A percentile compares a stretch with the other conserved stretches of the same genome.
phyloP scores from a whole-genome alignment of 345 rosid genomes.

The Acer yangbiense region DNA sequence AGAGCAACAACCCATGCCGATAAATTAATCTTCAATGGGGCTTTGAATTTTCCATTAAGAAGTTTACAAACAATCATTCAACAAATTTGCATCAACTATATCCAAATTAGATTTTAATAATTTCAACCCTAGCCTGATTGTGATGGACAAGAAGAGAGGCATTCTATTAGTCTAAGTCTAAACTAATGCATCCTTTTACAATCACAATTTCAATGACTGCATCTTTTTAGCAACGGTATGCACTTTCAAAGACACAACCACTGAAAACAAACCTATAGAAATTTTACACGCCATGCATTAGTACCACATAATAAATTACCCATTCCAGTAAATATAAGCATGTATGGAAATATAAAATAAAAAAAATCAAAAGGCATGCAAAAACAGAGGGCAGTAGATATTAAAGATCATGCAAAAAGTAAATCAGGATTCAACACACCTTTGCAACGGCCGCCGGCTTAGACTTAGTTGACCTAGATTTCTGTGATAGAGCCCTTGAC shows the following conservation, averaged over 20 bases:
- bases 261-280: background rate
- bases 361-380: constrained; percentile 8
- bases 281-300: background rate
- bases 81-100: background rate
- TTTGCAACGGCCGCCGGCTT: constrained; percentile 83
- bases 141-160: background rate
- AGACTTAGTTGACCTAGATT: constrained; percentile 77
- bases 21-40: background rate
- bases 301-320: background rate
- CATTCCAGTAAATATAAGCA: background rate
- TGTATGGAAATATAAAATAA: background rate
- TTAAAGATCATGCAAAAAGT: background rate
- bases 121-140: background rate
- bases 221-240: background rate
- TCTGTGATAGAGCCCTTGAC: constrained; percentile 64
- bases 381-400: background rate
- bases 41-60: background rate
- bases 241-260: background rate
- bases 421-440: constrained; percentile 40
- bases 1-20: background rate
- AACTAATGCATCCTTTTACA: background rate
- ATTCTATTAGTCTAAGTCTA: background rate
- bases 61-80: background rate
- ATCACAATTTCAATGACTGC: background rate
- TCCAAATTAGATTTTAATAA: background rate